These are phyloP conservation scores for Stephanodiscus triporus DNA, from an alignment of 108 stramenopile genomes.

Conservation along the genomic window DNA sequence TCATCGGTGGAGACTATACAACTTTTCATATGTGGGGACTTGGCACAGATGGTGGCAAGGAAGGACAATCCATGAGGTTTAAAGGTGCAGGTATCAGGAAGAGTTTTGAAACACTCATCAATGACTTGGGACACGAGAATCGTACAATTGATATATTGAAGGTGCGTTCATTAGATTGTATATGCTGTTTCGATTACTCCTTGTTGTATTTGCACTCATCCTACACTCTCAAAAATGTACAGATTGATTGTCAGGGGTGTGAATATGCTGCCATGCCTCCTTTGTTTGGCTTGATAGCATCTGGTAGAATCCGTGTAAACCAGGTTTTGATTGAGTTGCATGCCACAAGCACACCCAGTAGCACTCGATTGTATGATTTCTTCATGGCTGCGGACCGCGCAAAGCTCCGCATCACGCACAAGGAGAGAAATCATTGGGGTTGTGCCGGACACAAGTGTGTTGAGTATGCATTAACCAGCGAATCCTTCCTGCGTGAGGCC, in stretches of 20 bases:
- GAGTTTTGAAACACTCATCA: conserved; percentile 31
- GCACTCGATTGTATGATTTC: neutral
- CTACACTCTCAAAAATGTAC: too few relatives aligned
- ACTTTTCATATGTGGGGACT: conserved; percentile 49
- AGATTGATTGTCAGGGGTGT: conserved; percentile 16
- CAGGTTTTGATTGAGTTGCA: conserved; percentile 40
- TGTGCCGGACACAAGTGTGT: conserved; percentile 9
- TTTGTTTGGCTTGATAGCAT: conserved; percentile 27
- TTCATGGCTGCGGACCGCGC: conserved; percentile 39
- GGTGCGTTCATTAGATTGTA: neutral
- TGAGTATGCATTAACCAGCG: conserved; percentile 37
- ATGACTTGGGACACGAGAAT: conserved; percentile 38
- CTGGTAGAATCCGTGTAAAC: conserved; percentile 23
- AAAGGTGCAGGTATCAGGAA: conserved; percentile 2
- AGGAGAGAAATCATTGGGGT: conserved; percentile 49
- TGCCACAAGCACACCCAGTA: neutral
- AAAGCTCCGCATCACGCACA: conserved; percentile 36
- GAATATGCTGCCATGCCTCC: conserved; percentile 30
- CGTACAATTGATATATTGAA: conserved; percentile 45
- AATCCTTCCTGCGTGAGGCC: conserved; percentile 28
- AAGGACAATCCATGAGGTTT: neutral
- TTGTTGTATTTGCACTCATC: too few relatives aligned
- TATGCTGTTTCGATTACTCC: too few relatives aligned
- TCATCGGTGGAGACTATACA: conserved; percentile 29
- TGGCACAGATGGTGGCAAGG: conserved; percentile 19